These are phyloP conservation scores for Picocystis sp. DNA, from an alignment of 163 green algal genomes.

Conservation along the genomic window DNA sequence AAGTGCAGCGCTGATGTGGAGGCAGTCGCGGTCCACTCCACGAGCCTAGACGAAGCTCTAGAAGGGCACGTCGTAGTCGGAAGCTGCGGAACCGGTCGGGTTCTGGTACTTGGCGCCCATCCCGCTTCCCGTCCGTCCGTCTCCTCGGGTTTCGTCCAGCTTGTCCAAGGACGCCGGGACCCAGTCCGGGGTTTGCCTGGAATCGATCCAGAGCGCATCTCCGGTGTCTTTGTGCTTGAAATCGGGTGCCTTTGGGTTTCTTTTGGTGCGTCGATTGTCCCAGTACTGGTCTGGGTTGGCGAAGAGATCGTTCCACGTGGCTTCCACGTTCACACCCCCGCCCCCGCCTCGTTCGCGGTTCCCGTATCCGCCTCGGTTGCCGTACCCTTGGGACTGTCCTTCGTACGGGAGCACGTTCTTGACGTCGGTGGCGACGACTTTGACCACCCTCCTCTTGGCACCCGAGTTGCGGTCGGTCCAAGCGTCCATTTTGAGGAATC, in stretches of 20 bases:
- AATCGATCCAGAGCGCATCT: conserved; percentile 15
- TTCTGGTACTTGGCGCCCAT: too few species aligned
- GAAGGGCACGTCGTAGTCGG: too few species aligned
- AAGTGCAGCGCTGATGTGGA: too few species aligned
- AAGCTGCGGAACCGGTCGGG: too few species aligned
- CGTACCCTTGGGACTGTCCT: conserved; percentile 1
- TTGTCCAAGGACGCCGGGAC: conserved; percentile 1
- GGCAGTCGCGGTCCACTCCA: too few species aligned
- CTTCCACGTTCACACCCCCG: conserved; percentile 4
- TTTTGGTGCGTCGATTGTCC: conserved; percentile 17
- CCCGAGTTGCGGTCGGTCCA: conserved; percentile 7
- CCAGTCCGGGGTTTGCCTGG: conserved; percentile 7
- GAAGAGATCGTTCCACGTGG: conserved; percentile 8
- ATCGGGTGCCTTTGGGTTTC: conserved; percentile 13
- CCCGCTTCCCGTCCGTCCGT: too few species aligned
- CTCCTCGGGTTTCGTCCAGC: not conserved
- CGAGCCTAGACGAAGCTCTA: too few species aligned
- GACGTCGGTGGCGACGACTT: conserved; percentile 1
- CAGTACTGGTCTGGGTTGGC: conserved; percentile 11
- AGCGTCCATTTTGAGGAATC: conserved; percentile 4
- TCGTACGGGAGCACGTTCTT: not conserved
- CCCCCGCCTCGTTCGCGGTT: not conserved
- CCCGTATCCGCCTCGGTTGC: not conserved
- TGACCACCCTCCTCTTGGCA: conserved; percentile 3
- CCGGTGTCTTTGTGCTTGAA: conserved; percentile 22